Conservation (phyloP, 495 filamentous ascomycete genomes). For the Lasiosphaeria hispida region DNA sequence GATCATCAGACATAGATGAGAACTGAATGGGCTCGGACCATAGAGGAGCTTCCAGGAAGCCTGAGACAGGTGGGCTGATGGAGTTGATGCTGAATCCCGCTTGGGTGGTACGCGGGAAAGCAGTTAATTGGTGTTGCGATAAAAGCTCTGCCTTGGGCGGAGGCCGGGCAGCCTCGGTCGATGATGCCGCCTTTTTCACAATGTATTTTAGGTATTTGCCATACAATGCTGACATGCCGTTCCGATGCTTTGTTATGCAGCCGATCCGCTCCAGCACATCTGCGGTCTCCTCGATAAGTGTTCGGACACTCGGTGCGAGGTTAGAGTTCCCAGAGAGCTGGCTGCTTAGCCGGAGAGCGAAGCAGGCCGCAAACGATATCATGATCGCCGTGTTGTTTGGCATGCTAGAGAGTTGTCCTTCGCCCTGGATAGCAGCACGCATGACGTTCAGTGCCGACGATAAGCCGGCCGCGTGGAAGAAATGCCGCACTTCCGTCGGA, state of each 20-base stretch:
- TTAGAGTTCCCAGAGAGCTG: conserved; percentile 56
- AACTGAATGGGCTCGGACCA: conserved; percentile 60
- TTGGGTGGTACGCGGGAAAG: conserved; percentile 14
- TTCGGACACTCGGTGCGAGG: conserved; percentile 64
- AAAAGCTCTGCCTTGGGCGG: conserved; percentile 9
- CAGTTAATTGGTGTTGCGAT: conserved; percentile 5
- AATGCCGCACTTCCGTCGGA: conserved; percentile 64
- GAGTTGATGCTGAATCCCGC: conserved; percentile 20
- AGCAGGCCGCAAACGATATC: conserved; percentile 73
- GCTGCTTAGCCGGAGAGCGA: conserved; percentile 62
- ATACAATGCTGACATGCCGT: conserved; percentile 60
- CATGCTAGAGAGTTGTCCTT: conserved; percentile 67
- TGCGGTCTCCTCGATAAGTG: conserved; percentile 66
- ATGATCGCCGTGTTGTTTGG: conserved; percentile 76
- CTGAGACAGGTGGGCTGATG: conserved; percentile 20
- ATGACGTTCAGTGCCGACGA: conserved; percentile 72
- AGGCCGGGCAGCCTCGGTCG: conserved; percentile 12
- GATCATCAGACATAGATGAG: conserved; percentile 65
- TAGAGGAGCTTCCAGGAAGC: conserved; percentile 26
- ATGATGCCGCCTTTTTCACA: conserved; percentile 40
- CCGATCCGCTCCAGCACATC: conserved; percentile 68
- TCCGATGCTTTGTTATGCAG: conserved; percentile 59
- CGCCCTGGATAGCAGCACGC: conserved; percentile 68
- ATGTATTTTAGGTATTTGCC: conserved; percentile 61
- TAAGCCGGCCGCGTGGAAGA: conserved; percentile 66